Percentiles rank a stretch among this genome's conserved stretches.
These are phyloP conservation scores for Clausena lansium DNA, from an alignment of 345 rosid genomes.

Conservation along the genomic window DNA sequence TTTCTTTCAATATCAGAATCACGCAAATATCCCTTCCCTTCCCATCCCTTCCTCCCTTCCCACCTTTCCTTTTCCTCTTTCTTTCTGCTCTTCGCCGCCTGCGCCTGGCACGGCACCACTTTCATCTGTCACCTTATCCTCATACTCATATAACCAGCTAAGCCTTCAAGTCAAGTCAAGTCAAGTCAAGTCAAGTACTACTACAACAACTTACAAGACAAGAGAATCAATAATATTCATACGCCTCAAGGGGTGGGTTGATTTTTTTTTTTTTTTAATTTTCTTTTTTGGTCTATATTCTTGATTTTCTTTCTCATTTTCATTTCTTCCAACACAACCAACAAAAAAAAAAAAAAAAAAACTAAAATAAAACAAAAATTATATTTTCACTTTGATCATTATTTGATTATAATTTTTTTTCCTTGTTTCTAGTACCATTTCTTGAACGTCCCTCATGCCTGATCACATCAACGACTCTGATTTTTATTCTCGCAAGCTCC, in stretches of 20 bases:
- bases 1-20: neutral
- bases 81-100: slow-evolving; percentile 12
- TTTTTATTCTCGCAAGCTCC: slow-evolving; percentile 41
- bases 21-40: neutral
- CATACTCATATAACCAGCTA: neutral
- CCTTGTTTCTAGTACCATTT: neutral
- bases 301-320: neutral
- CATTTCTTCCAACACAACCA: too few relatives aligned
- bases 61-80: neutral
- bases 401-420: slow-evolving; percentile 1
- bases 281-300: neutral
- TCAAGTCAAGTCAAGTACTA: too few relatives aligned
- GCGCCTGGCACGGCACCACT: neutral
- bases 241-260: neutral
- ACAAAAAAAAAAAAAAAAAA: too few relatives aligned
- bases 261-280: too few relatives aligned
- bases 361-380: too few relatives aligned
- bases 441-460: slow-evolving; percentile 38
- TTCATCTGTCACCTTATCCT: neutral
- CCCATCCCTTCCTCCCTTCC: neutral
- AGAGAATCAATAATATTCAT: too few relatives aligned
- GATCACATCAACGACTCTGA: slow-evolving; percentile 38
- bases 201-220: neutral
- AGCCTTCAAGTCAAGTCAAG: too few relatives aligned
- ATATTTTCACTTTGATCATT: neutral